phyloP scores from a whole-genome alignment of 73 alveolate genomes.

The Uronychia binucleata region DNA sequence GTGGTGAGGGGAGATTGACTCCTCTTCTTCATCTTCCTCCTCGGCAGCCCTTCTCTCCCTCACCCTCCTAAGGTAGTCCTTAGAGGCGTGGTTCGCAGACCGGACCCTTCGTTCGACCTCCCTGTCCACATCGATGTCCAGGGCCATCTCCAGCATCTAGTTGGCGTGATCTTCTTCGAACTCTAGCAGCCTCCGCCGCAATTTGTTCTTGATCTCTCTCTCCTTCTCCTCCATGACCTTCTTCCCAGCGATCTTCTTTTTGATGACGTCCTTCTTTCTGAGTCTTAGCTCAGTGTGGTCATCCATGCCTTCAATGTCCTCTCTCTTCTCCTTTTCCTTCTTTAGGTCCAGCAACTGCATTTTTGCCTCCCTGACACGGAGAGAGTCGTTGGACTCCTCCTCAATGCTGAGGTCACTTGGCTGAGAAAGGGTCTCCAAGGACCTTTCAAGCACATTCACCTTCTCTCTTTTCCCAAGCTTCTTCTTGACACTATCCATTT shows the following conservation, averaged over 20 bases:
- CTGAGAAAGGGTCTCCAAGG: not conserved
- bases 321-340: constrained; percentile 2
- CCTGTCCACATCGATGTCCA: constrained; percentile 10
- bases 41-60: too few species aligned
- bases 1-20: too few species aligned
- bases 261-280: not conserved
- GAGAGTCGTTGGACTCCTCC: constrained; percentile 14
- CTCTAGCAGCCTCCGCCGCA: constrained; percentile 11
- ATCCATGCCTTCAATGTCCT: constrained; percentile 8
- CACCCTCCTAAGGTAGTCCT: too few species aligned
- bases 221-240: constrained; percentile 18
- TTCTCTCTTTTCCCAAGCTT: constrained; percentile 2
- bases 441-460: not conserved
- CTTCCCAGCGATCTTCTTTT: constrained; percentile 14
- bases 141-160: constrained; percentile 8
- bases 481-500: constrained; percentile 7
- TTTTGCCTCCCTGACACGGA: constrained; percentile 14
- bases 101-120: constrained; percentile 7
- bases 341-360: not conserved
- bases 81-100: not conserved
- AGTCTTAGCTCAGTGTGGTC: constrained; percentile 7
- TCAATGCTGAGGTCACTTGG: constrained; percentile 5
- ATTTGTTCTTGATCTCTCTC: constrained; percentile 7
- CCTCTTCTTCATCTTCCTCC: too few species aligned
- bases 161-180: constrained; percentile 23